These are phyloP conservation scores for Fusarium sp. DNA, from an alignment of 2,329 filamentous ascomycete genomes.

Conservation along the genomic window DNA sequence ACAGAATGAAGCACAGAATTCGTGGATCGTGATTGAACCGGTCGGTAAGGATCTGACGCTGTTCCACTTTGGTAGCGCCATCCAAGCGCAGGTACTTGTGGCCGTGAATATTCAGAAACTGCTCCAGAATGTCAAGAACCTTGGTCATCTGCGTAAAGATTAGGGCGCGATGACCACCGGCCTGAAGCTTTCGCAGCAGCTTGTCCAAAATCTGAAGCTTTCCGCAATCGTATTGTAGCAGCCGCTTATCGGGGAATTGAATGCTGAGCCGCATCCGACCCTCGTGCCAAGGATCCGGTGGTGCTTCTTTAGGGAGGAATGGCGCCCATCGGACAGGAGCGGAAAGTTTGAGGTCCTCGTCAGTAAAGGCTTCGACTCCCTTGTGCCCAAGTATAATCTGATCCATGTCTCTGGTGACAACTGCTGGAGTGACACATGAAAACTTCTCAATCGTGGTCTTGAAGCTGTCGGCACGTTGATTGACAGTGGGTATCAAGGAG, in stretches of 20 bases:
- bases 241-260: constrained; percentile 93
- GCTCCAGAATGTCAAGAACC: constrained; percentile 95
- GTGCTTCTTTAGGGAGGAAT: constrained; percentile 64
- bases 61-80: constrained; percentile 95
- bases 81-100: constrained; percentile 97
- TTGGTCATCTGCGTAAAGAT: constrained; percentile 99
- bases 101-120: constrained; percentile 97
- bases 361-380: constrained; percentile 65
- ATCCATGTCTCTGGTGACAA: constrained; percentile 80
- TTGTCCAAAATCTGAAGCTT: constrained; percentile 92
- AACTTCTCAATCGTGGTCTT: constrained; percentile 85
- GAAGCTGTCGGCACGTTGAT: constrained; percentile 75
- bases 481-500: constrained; percentile 76
- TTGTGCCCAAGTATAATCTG: constrained; percentile 70
- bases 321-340: constrained; percentile 64
- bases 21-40: constrained; percentile 95
- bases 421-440: constrained; percentile 89
- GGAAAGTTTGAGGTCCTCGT: constrained; percentile 65
- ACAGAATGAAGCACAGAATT: constrained; percentile 94
- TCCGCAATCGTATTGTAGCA: constrained; percentile 98
- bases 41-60: constrained; percentile 93
- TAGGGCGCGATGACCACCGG: constrained; percentile 88
- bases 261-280: constrained; percentile 92
- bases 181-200: constrained; percentile 84
- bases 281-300: constrained; percentile 88